A percentile compares a stretch with the other conserved stretches of the same genome.
phyloP scores from a whole-genome alignment of 129 eudicot species.

The Rutidosis leptorrhynchoides region DNA sequence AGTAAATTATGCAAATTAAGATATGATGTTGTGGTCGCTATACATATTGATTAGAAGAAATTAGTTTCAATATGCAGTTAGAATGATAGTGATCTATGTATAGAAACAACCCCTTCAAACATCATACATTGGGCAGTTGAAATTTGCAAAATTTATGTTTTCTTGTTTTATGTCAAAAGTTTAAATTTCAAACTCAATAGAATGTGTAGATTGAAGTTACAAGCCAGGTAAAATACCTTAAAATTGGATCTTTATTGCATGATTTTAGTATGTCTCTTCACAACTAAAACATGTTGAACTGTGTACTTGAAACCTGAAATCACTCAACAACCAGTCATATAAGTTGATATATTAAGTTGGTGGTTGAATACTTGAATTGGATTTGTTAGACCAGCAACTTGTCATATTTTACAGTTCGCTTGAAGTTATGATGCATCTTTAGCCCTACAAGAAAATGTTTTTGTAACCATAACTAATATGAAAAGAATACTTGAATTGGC shows the following conservation, averaged over 20 bases:
- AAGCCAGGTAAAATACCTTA: neutral
- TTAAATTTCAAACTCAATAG: neutral
- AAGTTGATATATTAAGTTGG: neutral
- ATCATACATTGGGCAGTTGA: slow-evolving; percentile 34
- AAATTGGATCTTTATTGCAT: neutral
- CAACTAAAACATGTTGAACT: neutral
- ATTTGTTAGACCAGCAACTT: neutral
- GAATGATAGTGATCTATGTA: slow-evolving; percentile 31
- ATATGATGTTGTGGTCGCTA: slow-evolving; percentile 17
- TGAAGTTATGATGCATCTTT: neutral
- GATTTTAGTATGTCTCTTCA: neutral
- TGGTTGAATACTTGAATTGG: neutral
- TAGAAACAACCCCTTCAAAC: slow-evolving; percentile 32
- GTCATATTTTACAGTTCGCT: neutral
- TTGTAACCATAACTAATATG: too few species aligned
- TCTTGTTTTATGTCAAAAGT: neutral
- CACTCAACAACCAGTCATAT: neutral
- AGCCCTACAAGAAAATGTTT: neutral
- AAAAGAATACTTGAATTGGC: too few species aligned
- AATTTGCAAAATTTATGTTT: slow-evolving; percentile 13
- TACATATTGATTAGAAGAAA: slow-evolving; percentile 15
- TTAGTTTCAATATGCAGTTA: slow-evolving; percentile 25
- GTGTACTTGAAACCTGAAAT: neutral
- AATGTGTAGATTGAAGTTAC: neutral
- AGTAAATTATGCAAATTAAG: slow-evolving; percentile 18